A percentile compares a stretch with the other conserved stretches of the same genome.
Conservation (phyloP, 2,329 filamentous ascomycete species). For the Xylariaceae sp. region DNA sequence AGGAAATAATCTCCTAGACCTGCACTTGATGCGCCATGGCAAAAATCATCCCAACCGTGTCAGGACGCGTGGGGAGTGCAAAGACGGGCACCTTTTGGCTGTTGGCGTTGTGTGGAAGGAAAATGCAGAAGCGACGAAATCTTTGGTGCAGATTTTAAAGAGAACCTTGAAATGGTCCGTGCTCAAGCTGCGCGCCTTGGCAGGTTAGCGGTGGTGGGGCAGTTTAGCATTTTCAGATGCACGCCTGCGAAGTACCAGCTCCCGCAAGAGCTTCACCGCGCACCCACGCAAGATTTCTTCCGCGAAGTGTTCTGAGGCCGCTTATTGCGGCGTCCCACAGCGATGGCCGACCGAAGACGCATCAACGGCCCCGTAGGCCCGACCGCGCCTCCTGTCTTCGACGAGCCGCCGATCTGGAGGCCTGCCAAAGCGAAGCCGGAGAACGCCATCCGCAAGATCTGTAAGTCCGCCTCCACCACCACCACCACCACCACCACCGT, state of each 20-base stretch:
- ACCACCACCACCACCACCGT: no score
- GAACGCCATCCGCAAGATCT: constrained; percentile 76
- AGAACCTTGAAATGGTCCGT: constrained; percentile 11
- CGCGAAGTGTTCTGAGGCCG: no score
- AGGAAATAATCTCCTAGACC: no score
- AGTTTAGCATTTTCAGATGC: no score
- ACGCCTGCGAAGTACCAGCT: no score
- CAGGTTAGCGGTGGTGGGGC: constrained; percentile 1
- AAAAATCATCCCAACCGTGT: no score
- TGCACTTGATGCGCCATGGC: no score
- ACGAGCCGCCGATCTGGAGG: constrained; percentile 34
- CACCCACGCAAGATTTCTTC: constrained; percentile 4
- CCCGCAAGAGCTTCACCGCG: no score
- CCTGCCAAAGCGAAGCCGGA: constrained; percentile 52
- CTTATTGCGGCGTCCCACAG: not conserved
- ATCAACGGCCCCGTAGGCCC: constrained; percentile 80
- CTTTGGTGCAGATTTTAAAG: constrained; percentile 1
- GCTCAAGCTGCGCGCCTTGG: constrained; percentile 5
- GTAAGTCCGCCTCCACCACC: no score
- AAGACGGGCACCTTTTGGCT: no score
- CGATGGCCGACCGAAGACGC: constrained; percentile 77
- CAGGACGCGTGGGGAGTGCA: no score
- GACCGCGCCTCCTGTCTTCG: constrained; percentile 68
- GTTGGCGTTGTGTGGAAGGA: not conserved
- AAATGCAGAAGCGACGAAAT: no score